These are phyloP conservation scores for Ogataea ramenticola DNA, from an alignment of 805 yeast genomes.

Conservation along the genomic window DNA sequence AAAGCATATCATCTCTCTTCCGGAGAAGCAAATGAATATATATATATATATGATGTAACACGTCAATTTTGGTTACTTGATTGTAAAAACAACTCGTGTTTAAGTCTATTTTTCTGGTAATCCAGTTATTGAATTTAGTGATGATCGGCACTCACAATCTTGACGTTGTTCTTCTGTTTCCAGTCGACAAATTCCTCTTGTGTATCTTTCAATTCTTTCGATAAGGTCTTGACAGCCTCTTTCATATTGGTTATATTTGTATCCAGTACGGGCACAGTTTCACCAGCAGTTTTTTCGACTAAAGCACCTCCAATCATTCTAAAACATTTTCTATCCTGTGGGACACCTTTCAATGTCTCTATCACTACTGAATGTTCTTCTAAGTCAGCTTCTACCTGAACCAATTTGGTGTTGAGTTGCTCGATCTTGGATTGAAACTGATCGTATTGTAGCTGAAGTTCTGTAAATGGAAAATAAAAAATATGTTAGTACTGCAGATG, in stretches of 20 bases:
- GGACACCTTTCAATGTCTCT: conserved; percentile 45
- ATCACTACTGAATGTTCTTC: conserved; percentile 46
- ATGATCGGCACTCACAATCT: conserved; percentile 30
- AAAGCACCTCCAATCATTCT: conserved; percentile 93
- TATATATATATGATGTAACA: no score
- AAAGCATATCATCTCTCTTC: no score
- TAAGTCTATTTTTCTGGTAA: neutral
- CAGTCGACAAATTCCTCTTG: conserved; percentile 38
- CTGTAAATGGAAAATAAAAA: conserved; percentile 13
- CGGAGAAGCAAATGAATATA: no score
- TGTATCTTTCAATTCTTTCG: conserved; percentile 30
- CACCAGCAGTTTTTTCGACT: conserved; percentile 75
- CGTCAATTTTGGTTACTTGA: no score
- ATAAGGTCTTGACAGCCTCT: conserved; percentile 30
- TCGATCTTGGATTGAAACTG: conserved; percentile 43
- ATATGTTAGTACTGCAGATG: neutral
- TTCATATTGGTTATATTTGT: conserved; percentile 46
- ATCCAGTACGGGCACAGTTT: conserved; percentile 57
- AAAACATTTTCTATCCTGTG: conserved; percentile 66
- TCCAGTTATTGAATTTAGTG: neutral
- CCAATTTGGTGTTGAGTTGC: conserved; percentile 36
- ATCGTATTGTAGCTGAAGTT: conserved; percentile 43
- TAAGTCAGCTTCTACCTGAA: conserved; percentile 41
- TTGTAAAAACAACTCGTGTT: no score
- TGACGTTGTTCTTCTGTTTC: conserved; percentile 44